Evolutionary conservation across 352 stramenopile genomes (phyloP).

Genomic region (Globisporangium nagaii): DNA sequence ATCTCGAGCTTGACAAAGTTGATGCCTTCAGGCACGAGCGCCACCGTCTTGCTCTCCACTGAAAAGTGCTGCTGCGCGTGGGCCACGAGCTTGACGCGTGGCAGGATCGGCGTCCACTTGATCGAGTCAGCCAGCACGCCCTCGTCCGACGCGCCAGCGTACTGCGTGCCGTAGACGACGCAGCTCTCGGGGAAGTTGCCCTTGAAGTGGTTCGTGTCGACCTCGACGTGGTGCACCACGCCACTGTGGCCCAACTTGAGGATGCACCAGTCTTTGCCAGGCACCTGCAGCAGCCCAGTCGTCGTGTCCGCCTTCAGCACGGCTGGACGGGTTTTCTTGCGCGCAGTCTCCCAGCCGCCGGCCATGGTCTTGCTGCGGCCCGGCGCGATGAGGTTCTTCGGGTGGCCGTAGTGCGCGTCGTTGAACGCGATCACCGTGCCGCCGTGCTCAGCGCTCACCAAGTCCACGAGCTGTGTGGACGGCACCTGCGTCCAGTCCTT

Average conservation of each 20-base stretch:
- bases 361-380: slow-evolving; percentile 89
- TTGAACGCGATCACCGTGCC: slow-evolving; percentile 87
- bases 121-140: slow-evolving; percentile 30
- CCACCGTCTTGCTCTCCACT: slow-evolving; percentile 45
- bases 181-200: slow-evolving; percentile 94
- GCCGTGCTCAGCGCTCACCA: slow-evolving; percentile 82
- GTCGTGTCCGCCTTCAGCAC: slow-evolving; percentile 46
- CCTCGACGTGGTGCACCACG: slow-evolving; percentile 61
- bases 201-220: slow-evolving; percentile 95
- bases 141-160: slow-evolving; percentile 25
- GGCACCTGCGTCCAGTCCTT: slow-evolving; percentile 58
- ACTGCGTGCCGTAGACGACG: slow-evolving; percentile 66
- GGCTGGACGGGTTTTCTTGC: slow-evolving; percentile 81
- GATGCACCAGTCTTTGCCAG: slow-evolving; percentile 90
- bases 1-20: slow-evolving; percentile 93
- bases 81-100: slow-evolving; percentile 78
- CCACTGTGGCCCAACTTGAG: slow-evolving; percentile 85
- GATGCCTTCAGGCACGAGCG: slow-evolving; percentile 50
- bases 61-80: slow-evolving; percentile 88
- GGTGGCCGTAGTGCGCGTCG: slow-evolving; percentile 93
- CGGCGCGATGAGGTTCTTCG: slow-evolving; percentile 88
- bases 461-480: slow-evolving; percentile 59
- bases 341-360: slow-evolving; percentile 92
- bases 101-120: slow-evolving; percentile 84
- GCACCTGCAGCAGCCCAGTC: slow-evolving; percentile 51